Percentiles rank a stretch among this genome's conserved stretches.
These are phyloP conservation scores for Fonsecaea pedrosoi DNA, from an alignment of 2,329 filamentous ascomycete genomes.

Conservation along the genomic window DNA sequence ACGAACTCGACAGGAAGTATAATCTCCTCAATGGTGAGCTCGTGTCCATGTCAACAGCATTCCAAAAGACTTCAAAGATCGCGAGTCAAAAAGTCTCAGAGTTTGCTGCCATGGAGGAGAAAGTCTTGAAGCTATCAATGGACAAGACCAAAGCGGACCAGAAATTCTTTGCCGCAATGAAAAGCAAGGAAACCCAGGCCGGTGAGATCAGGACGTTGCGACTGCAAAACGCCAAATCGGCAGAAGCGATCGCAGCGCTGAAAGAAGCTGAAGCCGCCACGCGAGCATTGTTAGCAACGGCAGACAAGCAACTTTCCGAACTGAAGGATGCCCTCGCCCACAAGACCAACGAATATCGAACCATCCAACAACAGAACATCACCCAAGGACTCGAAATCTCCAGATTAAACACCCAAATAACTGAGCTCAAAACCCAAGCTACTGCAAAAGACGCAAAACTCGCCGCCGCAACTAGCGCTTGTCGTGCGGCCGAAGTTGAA, in stretches of 20 bases:
- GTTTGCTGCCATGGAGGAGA: slow-evolving; percentile 76
- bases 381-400: slow-evolving; percentile 70
- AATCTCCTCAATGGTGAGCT: slow-evolving; percentile 85
- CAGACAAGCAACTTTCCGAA: slow-evolving; percentile 90
- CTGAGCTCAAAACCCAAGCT: slow-evolving; percentile 75
- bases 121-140: slow-evolving; percentile 72
- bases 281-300: slow-evolving; percentile 75
- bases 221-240: slow-evolving; percentile 84
- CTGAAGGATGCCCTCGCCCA: slow-evolving; percentile 78
- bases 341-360: slow-evolving; percentile 74
- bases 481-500: slow-evolving; percentile 70
- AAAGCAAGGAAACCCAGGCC: slow-evolving; percentile 85
- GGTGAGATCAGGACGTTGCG: slow-evolving; percentile 79
- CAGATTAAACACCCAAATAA: slow-evolving; percentile 74
- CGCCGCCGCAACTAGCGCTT: slow-evolving; percentile 67
- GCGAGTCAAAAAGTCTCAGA: slow-evolving; percentile 88
- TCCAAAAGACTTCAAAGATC: slow-evolving; percentile 83
- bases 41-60: slow-evolving; percentile 86
- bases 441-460: slow-evolving; percentile 76
- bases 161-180: slow-evolving; percentile 96
- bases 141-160: slow-evolving; percentile 98
- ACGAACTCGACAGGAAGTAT: slow-evolving; percentile 79
- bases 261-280: slow-evolving; percentile 87
- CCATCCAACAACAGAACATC: slow-evolving; percentile 72
- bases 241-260: slow-evolving; percentile 89